Evolutionary conservation across 2,329 filamentous ascomycete species (phyloP).

Genomic region (Neofusicoccum kwambonambiense): DNA sequence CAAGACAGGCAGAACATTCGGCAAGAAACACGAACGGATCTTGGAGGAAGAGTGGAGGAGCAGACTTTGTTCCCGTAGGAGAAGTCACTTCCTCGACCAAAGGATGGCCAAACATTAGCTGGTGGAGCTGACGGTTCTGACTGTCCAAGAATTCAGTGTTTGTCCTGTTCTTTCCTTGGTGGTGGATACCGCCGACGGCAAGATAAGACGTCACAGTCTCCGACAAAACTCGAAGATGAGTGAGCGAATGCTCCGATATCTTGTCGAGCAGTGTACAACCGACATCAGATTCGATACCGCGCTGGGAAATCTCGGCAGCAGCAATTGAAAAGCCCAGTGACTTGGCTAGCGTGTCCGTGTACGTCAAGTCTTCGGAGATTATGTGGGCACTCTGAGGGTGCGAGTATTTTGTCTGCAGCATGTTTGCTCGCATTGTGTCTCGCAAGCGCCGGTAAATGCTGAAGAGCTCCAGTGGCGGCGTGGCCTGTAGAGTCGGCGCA

Average conservation of each 20-base stretch:
- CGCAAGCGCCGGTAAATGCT: conserved; percentile 57
- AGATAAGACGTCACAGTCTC: conserved; percentile 88
- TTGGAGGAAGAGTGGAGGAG: conserved; percentile 59
- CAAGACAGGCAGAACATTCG: conserved; percentile 71
- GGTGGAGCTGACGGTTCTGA: conserved; percentile 69
- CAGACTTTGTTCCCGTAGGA: conserved; percentile 43
- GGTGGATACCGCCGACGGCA: conserved; percentile 68
- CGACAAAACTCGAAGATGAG: conserved; percentile 81
- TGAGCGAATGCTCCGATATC: conserved; percentile 79
- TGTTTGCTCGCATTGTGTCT: conserved; percentile 54
- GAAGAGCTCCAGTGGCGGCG: conserved; percentile 47
- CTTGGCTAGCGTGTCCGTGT: conserved; percentile 60
- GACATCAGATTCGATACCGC: conserved; percentile 70
- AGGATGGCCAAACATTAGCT: conserved; percentile 66
- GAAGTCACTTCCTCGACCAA: conserved; percentile 38
- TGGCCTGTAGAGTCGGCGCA: not conserved
- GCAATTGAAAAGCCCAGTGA: conserved; percentile 82
- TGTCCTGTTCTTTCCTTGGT: conserved; percentile 57
- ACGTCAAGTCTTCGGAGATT: conserved; percentile 48
- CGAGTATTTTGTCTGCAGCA: conserved; percentile 47
- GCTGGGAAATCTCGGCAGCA: conserved; percentile 85
- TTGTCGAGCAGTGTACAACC: conserved; percentile 77
- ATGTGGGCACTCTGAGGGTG: conserved; percentile 41
- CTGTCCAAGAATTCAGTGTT: conserved; percentile 67
- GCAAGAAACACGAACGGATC: conserved; percentile 81